A percentile compares a stretch with the other conserved stretches of the same genome.
Evolutionary conservation across 371 early-diverging fungal genomes (phyloP).

Genomic region (Apophysomyces elegans): DNA sequence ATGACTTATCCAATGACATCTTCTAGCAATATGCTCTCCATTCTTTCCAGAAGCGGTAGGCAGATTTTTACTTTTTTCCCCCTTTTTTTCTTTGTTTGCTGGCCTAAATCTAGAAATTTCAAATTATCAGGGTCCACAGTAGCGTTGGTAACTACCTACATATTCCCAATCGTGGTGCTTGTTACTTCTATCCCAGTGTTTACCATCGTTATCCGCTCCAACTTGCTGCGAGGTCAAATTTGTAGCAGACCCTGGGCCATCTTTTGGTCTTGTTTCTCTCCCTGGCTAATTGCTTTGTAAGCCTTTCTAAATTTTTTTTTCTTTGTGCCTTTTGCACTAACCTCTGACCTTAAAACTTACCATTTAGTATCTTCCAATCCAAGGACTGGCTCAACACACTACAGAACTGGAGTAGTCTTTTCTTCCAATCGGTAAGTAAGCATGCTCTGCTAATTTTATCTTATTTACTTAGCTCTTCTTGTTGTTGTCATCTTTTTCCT

Average conservation of each 20-base stretch:
- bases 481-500: slow-evolving; percentile 53
- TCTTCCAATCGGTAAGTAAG: slow-evolving; percentile 49
- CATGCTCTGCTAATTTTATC: not conserved
- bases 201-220: slow-evolving; percentile 72
- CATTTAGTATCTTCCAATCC: slow-evolving; percentile 43
- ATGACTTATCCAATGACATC: slow-evolving; percentile 59
- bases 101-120: too few species aligned
- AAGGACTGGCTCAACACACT: slow-evolving; percentile 39
- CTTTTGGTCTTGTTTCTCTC: slow-evolving; percentile 65
- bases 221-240: slow-evolving; percentile 61
- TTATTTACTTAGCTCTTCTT: not conserved
- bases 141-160: slow-evolving; percentile 65
- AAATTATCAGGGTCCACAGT: slow-evolving; percentile 37
- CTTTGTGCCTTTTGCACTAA: not conserved
- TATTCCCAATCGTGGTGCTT: slow-evolving; percentile 74
- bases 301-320: slow-evolving; percentile 31
- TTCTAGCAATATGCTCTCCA: slow-evolving; percentile 54
- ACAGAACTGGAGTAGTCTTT: slow-evolving; percentile 52
- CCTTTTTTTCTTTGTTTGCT: slow-evolving; percentile 1
- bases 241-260: slow-evolving; percentile 59
- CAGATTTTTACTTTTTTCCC: not conserved
- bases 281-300: slow-evolving; percentile 67
- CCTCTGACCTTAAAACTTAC: not conserved
- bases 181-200: slow-evolving; percentile 80
- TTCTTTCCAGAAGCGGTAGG: slow-evolving; percentile 40